A percentile compares a stretch with the other conserved stretches of the same genome.
Evolutionary conservation across 179 eudicot genomes (phyloP).

Genomic region (Beta macrorhiza): DNA sequence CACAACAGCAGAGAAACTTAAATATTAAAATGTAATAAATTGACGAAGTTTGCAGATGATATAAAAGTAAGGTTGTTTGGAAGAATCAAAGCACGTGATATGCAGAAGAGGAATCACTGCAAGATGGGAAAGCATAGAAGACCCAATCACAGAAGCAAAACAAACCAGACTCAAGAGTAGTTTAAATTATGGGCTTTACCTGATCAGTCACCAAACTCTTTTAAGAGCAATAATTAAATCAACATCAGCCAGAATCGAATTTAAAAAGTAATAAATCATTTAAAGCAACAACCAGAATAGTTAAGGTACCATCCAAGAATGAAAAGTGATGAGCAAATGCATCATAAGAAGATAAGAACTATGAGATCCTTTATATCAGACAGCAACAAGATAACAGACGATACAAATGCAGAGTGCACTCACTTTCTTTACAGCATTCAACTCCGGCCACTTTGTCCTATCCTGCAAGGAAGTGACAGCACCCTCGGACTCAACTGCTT

Average conservation of each 20-base stretch:
- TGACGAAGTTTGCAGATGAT: background rate
- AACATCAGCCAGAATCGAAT: background rate
- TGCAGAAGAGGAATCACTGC: background rate
- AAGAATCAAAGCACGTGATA: background rate
- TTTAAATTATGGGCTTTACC: background rate
- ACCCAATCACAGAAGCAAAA: background rate
- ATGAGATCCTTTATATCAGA: background rate
- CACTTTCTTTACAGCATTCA: conserved; percentile 56
- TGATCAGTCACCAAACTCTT: background rate
- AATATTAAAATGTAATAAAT: background rate
- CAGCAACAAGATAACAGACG: background rate
- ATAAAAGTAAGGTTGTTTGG: background rate
- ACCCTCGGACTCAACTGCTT: conserved; percentile 43
- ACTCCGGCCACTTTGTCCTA: conserved; percentile 51
- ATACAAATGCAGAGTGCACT: conserved; percentile 16
- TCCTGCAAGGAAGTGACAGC: conserved; percentile 45
- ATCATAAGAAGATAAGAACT: background rate
- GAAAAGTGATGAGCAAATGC: background rate
- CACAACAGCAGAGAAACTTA: background rate
- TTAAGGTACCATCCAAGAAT: background rate
- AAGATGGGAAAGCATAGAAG: background rate
- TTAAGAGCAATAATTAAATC: background rate
- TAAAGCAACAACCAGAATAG: background rate
- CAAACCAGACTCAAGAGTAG: background rate
- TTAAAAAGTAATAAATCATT: background rate